Conservation (phyloP, 768 basidiomycete genomes). For the Pisolithus albus region DNA sequence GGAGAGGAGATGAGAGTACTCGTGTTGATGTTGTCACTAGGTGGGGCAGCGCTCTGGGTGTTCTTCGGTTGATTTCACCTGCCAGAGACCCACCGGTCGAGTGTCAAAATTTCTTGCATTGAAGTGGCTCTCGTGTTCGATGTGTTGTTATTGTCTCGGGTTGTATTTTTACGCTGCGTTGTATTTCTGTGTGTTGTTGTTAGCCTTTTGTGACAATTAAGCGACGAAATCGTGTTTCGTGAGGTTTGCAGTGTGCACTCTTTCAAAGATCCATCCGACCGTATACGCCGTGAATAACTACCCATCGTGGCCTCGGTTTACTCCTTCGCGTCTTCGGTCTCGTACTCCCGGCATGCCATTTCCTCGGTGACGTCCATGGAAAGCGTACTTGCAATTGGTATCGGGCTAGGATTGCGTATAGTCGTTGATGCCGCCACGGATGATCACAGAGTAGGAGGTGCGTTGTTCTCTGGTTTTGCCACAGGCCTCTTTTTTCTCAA, state of each 20-base stretch:
- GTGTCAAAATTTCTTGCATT: no score
- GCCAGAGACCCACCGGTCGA: no score
- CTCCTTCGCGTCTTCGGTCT: slow-evolving; percentile 21
- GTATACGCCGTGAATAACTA: background rate
- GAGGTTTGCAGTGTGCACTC: background rate
- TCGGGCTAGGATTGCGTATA: slow-evolving; percentile 60
- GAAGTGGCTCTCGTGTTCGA: background rate
- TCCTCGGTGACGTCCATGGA: slow-evolving; percentile 47
- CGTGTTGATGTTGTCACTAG: slow-evolving; percentile 19
- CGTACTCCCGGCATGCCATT: slow-evolving; percentile 23
- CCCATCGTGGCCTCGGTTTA: slow-evolving; percentile 25
- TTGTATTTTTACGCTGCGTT: background rate
- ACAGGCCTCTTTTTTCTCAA: background rate
- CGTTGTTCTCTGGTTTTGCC: slow-evolving; percentile 7
- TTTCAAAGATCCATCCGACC: background rate
- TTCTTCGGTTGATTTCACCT: slow-evolving; percentile 20
- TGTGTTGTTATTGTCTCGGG: background rate
- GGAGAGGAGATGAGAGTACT: slow-evolving; percentile 54
- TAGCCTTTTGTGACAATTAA: background rate
- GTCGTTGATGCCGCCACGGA: slow-evolving; percentile 46
- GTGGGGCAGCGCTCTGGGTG: slow-evolving; percentile 26
- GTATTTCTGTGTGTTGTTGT: background rate
- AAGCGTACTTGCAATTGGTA: slow-evolving; percentile 57
- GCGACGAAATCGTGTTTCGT: background rate
- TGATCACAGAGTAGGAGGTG: slow-evolving; percentile 26